Base-by-base conservation (phyloP, 495 filamentous ascomycete species). In the Talaromyces nanjingensis region DNA sequence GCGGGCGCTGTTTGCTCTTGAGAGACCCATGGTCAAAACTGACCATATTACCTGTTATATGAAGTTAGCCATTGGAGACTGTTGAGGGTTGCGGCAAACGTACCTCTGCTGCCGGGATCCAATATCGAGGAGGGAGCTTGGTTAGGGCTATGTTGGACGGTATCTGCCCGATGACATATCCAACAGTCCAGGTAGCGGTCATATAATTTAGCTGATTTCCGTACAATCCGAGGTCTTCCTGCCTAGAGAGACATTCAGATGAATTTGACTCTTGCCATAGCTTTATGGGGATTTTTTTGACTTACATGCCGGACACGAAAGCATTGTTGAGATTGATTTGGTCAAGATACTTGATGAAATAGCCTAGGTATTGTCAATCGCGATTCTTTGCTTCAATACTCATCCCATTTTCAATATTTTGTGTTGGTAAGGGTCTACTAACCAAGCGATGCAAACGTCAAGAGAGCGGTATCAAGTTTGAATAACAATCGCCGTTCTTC, bases 141-240 rank as follows among this genome's bases (percentile, higher is more conserved):
- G 81, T 85, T 34, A 88, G 68, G 33, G 87, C 75, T 20, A 88
- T 73, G 66, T 87, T 84, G 68, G 79, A 82, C 0, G 86, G 86
- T 39, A 89, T 81, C 65, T 88, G 77, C 12, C 85, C 86, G 52
- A 88, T 76, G 2, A 88, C 81, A 65, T 87, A 86, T 14, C 86
- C 87, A 16, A 87, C 80, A 0, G 85, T 88, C 81, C 83, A 89
- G 60, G 73, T 79, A 2, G 82, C 79, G 53, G 77, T 76, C 75
- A 84, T 78, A 61, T 76, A 75, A 65, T 76, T 78, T 2, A 80
- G 69, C 66, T 89, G 66, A 49, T 83, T 86, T 18, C 81, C 80
- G 59, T 82, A 81, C 20, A 89, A 67, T 20, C 77, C 74, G 12
- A 88, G 68, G 52, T 87, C 84, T 66, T 88, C 85, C 65, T 87